phyloP scores from a whole-genome alignment of 768 basidiomycete species.

The Tephrocybe sp. region DNA sequence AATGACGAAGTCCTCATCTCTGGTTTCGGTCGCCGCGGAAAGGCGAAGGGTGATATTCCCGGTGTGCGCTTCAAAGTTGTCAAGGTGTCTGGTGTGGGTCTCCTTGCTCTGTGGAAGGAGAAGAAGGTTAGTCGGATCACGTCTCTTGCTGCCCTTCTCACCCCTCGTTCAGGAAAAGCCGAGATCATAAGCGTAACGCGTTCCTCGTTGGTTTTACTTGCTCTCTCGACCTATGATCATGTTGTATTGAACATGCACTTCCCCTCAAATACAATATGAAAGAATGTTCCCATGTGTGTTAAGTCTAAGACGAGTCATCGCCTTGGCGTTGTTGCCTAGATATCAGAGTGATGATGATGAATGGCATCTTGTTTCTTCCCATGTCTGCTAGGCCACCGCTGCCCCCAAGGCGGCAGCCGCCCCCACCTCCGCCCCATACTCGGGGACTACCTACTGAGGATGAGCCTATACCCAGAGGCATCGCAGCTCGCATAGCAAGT shows the following conservation, averaged over 20 bases:
- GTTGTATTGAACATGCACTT: slow-evolving; percentile 15
- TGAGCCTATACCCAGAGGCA: slow-evolving; percentile 15
- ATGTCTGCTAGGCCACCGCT: slow-evolving; percentile 20
- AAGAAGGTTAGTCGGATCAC: slow-evolving; percentile 74
- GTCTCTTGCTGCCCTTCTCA: not conserved
- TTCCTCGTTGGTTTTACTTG: slow-evolving; percentile 7
- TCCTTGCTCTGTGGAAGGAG: slow-evolving; percentile 98
- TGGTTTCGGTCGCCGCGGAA: slow-evolving; percentile 99
- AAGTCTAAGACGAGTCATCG: not conserved
- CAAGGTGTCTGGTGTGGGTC: slow-evolving; percentile 99
- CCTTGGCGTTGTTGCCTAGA: not conserved
- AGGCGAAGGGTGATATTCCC: slow-evolving; percentile 99
- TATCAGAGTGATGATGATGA: slow-evolving; percentile 1
- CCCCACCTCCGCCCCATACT: slow-evolving; percentile 22
- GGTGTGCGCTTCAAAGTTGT: slow-evolving; percentile 99
- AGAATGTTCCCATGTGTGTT: not conserved
- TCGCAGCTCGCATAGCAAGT: slow-evolving; percentile 32
- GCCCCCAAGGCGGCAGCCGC: slow-evolving; percentile 27
- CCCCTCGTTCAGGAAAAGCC: slow-evolving; percentile 64
- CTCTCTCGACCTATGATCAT: slow-evolving; percentile 16
- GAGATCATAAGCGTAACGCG: slow-evolving; percentile 41
- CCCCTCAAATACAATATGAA: slow-evolving; percentile 8
- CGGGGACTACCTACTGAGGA: not conserved
- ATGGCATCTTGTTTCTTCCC: not conserved
- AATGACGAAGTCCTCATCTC: slow-evolving; percentile 99